Conservation (phyloP, 768 basidiomycete genomes). For the Roridomyces roridus region DNA sequence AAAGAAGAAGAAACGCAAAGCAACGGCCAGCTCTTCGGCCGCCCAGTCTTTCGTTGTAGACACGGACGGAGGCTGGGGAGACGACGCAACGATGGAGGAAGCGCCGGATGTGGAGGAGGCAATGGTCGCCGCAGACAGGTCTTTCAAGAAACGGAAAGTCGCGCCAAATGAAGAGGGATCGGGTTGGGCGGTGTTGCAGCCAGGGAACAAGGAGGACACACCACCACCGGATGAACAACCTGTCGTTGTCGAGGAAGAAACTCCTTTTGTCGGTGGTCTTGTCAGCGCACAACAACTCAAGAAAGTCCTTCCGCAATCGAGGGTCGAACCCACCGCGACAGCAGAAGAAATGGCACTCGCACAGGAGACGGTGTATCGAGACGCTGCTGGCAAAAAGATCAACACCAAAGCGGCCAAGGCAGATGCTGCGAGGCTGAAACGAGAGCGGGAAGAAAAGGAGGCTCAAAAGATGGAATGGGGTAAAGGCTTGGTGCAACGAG, state of each 20-base stretch:
- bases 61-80: slow-evolving; percentile 77
- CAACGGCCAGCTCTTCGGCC: slow-evolving; percentile 25
- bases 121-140: slow-evolving; percentile 74
- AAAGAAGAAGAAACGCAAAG: slow-evolving; percentile 85
- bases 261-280: slow-evolving; percentile 74
- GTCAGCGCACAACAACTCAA: slow-evolving; percentile 78
- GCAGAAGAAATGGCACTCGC: slow-evolving; percentile 65
- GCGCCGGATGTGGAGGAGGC: slow-evolving; percentile 68
- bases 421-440: slow-evolving; percentile 81
- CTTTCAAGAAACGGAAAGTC: slow-evolving; percentile 76
- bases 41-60: slow-evolving; percentile 54
- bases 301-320: slow-evolving; percentile 58
- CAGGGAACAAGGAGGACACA: slow-evolving; percentile 55
- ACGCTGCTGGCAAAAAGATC: slow-evolving; percentile 85
- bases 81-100: slow-evolving; percentile 48
- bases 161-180: slow-evolving; percentile 48
- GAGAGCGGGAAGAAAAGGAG: slow-evolving; percentile 85
- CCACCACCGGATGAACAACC: slow-evolving; percentile 77
- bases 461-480: slow-evolving; percentile 97
- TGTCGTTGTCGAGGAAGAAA: slow-evolving; percentile 55
- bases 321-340: slow-evolving; percentile 43
- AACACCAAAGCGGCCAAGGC: slow-evolving; percentile 86
- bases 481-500: slow-evolving; percentile 90
- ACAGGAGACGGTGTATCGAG: slow-evolving; percentile 94
- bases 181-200: slow-evolving; percentile 74